A percentile compares a stretch with the other conserved stretches of the same genome.
These are phyloP conservation scores for Esteya vermicola DNA, from an alignment of 2,329 filamentous ascomycete genomes.

Conservation along the genomic window DNA sequence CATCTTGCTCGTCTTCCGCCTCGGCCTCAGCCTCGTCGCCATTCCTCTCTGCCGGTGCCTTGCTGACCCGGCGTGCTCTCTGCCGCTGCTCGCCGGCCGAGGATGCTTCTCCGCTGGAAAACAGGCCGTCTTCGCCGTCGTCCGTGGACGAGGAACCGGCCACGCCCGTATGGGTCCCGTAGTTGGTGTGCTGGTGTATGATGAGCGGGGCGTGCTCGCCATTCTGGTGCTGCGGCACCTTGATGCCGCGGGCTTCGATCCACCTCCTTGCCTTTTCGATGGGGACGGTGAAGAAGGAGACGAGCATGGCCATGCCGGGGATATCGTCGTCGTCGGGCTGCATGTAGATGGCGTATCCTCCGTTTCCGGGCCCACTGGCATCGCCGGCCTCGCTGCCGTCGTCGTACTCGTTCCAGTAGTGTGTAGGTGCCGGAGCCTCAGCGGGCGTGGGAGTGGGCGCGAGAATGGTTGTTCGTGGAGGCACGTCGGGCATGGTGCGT, in stretches of 20 bases:
- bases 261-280: conserved; percentile 37
- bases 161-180: conserved; percentile 8
- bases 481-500: neutral
- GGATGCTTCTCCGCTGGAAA: too few species aligned
- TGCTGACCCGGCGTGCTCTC: too few species aligned
- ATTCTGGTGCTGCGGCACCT: conserved; percentile 1
- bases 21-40: conserved; percentile 4
- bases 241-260: conserved; percentile 20
- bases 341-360: conserved; percentile 59
- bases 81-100: too few species aligned
- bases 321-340: conserved; percentile 53
- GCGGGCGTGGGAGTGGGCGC: too few species aligned
- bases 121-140: neutral
- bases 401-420: conserved; percentile 83
- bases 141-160: too few species aligned
- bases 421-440: conserved; percentile 17
- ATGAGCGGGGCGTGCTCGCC: conserved; percentile 18
- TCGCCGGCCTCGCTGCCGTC: conserved; percentile 56
- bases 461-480: conserved; percentile 2
- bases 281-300: conserved; percentile 33
- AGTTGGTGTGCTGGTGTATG: conserved; percentile 4
- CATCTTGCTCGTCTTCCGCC: conserved; percentile 8
- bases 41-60: too few species aligned
- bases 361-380: conserved; percentile 36
- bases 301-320: conserved; percentile 48